Evolutionary conservation across 352 stramenopile species (phyloP).

Genomic region (Globisporangium paroecandrum): DNA sequence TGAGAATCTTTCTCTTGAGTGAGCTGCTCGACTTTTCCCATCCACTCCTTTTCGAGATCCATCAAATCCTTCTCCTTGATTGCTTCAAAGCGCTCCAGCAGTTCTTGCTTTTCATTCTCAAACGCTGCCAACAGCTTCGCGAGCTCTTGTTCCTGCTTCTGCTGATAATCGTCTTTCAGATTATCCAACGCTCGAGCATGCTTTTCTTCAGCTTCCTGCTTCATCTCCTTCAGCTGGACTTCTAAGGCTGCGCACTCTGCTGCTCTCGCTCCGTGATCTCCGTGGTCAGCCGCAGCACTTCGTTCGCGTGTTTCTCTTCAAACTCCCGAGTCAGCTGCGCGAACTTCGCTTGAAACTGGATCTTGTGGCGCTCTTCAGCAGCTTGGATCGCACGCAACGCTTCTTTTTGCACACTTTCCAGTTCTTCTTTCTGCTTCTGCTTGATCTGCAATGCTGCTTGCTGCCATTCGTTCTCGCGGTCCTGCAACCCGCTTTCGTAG

Average conservation of each 20-base stretch:
- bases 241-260: constrained; percentile 22
- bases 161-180: constrained; percentile 1
- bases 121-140: constrained; percentile 15
- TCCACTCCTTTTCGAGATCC: constrained; percentile 28
- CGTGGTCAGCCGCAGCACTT: constrained; percentile 19
- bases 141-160: constrained; percentile 17
- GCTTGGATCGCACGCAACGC: constrained; percentile 59
- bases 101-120: constrained; percentile 18
- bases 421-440: constrained; percentile 63
- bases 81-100: constrained; percentile 6
- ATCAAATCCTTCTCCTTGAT: constrained; percentile 15
- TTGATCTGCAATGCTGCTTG: constrained; percentile 71
- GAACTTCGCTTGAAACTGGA: constrained; percentile 42
- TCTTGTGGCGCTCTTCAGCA: constrained; percentile 57
- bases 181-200: constrained; percentile 4
- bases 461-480: constrained; percentile 78
- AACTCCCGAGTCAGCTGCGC: constrained; percentile 29
- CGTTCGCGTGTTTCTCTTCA: constrained; percentile 24
- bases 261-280: constrained; percentile 29
- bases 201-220: constrained; percentile 18
- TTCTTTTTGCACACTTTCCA: constrained; percentile 54
- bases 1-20: constrained; percentile 12
- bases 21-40: constrained; percentile 15
- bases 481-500: constrained; percentile 60
- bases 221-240: constrained; percentile 18